Evolutionary conservation across 352 stramenopile genomes (phyloP), one percentile per base, ranked within the genome.

Genomic region (Pythium apleroticum): DNA sequence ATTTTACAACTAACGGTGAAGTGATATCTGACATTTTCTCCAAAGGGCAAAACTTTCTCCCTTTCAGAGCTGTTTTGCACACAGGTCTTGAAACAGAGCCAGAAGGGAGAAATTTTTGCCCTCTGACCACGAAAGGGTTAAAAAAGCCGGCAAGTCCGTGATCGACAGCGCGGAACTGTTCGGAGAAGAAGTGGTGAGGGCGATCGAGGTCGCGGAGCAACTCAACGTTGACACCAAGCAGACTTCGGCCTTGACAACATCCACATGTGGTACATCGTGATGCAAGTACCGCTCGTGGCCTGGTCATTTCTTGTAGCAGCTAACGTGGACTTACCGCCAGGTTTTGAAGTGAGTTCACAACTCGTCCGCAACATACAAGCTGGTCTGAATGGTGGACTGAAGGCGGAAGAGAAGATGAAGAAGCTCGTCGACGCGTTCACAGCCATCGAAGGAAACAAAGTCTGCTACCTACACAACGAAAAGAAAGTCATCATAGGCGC

Each of bases 131-230:
- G n/a, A n/a, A n/a, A n/a, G n/a, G n/a, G n/a, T n/a, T n/a, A n/a
- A 33, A 9, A 33, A 33, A 33, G 30, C 30, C 4, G 30, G 30
- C 4, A 33, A 9, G 9, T 33, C 30, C 4, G 30, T 33, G 30
- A 33, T 49, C 37, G n/a, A 35, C 27, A 41, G 52, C 20, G 56
- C 7, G 2, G 25, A 35, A 43, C 56, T 62, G 10, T 62, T 62
- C n/a, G 56, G 43, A 17, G 56, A 24, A 3, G 39, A 62, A 5
- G 39, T 53, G 17, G 4, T 54, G n/a, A 22, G 10, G 6, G n/a
- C 25, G 2, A 12, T 62, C 27, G 41, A 37, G 20, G 22, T 11
- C 5, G 56, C 56, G 19, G 22, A 53, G 12, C 37, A 62, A 19
- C n/a, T 62, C 37, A 52, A 53, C 17, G 41, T 53, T 1, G 20